Conservation (phyloP, 345 rosid genomes). For the Fremontodendron californicum region DNA sequence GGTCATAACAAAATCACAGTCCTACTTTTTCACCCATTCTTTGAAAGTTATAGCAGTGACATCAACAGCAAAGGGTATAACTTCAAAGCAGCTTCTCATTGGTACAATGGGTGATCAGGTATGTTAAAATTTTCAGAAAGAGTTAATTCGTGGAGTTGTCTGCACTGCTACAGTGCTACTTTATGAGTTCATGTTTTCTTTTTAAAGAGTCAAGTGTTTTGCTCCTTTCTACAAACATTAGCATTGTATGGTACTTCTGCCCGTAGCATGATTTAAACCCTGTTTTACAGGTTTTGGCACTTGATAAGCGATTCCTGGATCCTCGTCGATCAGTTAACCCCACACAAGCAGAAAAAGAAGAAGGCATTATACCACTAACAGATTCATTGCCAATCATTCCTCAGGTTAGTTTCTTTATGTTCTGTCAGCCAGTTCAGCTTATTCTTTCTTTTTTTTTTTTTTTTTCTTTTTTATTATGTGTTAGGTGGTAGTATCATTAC, state of each 20-base stretch:
- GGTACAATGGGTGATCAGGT: constrained; percentile 93
- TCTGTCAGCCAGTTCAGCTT: neutral
- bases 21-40: constrained; percentile 89
- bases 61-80: constrained; percentile 92
- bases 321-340: constrained; percentile 92
- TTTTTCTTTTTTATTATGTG: neutral
- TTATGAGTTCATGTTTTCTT: neutral
- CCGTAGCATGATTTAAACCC: neutral
- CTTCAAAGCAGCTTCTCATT: constrained; percentile 96
- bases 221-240: constrained; percentile 30
- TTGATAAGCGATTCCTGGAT: constrained; percentile 91
- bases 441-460: constrained; percentile 38
- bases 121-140: constrained; percentile 16
- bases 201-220: neutral
- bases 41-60: constrained; percentile 84
- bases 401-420: constrained; percentile 51
- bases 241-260: neutral
- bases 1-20: constrained; percentile 78
- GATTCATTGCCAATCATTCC: constrained; percentile 91
- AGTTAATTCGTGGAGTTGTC: neutral
- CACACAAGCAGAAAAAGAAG: constrained; percentile 91
- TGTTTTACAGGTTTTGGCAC: constrained; percentile 58
- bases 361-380: constrained; percentile 87
- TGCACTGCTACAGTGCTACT: neutral
- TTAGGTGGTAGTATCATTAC: too few relatives aligned